phyloP scores from a whole-genome alignment of 73 alveolate species.

The Blepharisma stoltei region DNA sequence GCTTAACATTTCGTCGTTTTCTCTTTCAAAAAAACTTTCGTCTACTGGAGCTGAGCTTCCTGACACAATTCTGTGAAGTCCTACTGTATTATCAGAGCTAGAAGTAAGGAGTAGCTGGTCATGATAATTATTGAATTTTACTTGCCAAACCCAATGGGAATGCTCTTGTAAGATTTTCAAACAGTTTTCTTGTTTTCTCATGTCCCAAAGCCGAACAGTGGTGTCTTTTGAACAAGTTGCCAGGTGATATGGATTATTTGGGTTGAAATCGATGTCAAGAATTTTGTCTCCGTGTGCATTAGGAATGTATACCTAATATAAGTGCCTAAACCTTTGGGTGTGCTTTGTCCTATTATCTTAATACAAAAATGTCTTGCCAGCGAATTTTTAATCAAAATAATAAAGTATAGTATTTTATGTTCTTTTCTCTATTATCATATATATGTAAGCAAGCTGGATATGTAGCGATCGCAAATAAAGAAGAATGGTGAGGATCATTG shows the following conservation, averaged over 20 bases:
- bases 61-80: conserved; percentile 48
- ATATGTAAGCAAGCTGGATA: background rate
- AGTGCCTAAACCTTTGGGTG: too few species aligned
- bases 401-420: background rate
- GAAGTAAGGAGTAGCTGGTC: conserved; percentile 57
- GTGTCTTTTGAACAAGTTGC: conserved; percentile 59
- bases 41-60: conserved; percentile 51
- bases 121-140: conserved; percentile 53
- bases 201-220: conserved; percentile 58
- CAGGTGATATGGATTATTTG: conserved; percentile 57
- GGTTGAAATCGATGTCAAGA: conserved; percentile 60
- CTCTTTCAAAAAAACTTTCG: conserved; percentile 26
- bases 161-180: conserved; percentile 44
- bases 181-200: conserved; percentile 42
- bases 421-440: conserved; percentile 14
- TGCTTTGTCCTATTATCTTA: too few species aligned
- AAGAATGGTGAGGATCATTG: conserved; percentile 6
- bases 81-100: conserved; percentile 44
- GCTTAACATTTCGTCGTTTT: background rate
- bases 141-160: conserved; percentile 55
- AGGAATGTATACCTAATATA: too few species aligned
- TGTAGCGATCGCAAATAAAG: conserved; percentile 4
- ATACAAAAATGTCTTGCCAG: too few species aligned
- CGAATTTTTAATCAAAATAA: too few species aligned
- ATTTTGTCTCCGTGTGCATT: conserved; percentile 51